phyloP scores from a whole-genome alignment of 345 rosid species.

The Aquilaria malaccensis region DNA sequence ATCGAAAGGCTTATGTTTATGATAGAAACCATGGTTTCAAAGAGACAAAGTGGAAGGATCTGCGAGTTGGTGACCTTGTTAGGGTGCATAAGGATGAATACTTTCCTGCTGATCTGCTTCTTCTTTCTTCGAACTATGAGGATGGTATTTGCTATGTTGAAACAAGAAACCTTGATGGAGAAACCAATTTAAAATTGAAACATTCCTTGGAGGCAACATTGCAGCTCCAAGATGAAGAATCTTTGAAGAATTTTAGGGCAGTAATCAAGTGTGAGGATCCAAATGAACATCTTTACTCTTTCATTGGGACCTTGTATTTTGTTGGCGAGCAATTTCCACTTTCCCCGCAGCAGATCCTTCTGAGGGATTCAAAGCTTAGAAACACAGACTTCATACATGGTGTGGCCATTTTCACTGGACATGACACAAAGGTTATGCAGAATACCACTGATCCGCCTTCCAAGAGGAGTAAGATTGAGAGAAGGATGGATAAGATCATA shows the following conservation, averaged over 20 bases:
- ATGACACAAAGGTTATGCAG: slow-evolving; percentile 89
- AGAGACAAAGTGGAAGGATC: slow-evolving; percentile 38
- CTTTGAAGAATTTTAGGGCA: slow-evolving; percentile 31
- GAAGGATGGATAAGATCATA: slow-evolving; percentile 70
- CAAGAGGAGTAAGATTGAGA: slow-evolving; percentile 78
- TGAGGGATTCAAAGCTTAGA: slow-evolving; percentile 72
- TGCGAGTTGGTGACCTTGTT: slow-evolving; percentile 47
- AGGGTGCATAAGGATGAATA: slow-evolving; percentile 39
- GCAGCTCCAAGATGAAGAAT: slow-evolving; percentile 26
- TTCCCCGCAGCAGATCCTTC: slow-evolving; percentile 58
- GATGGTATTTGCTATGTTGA: slow-evolving; percentile 60
- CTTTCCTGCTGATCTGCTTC: slow-evolving; percentile 55
- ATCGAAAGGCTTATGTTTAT: slow-evolving; percentile 31
- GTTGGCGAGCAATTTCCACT: slow-evolving; percentile 34
- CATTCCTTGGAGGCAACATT: slow-evolving; percentile 58
- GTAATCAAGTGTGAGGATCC: slow-evolving; percentile 70
- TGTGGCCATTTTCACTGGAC: slow-evolving; percentile 72
- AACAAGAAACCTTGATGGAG: slow-evolving; percentile 61
- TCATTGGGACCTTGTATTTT: slow-evolving; percentile 54
- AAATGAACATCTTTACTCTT: slow-evolving; percentile 56
- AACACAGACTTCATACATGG: slow-evolving; percentile 58
- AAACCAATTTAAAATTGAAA: slow-evolving; percentile 62
- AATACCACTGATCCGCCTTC: slow-evolving; percentile 75
- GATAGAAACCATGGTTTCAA: slow-evolving; percentile 20
- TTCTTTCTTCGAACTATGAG: slow-evolving; percentile 46